Conservation (phyloP, 108 stramenopile genomes). For the Bacterosira constricta region DNA sequence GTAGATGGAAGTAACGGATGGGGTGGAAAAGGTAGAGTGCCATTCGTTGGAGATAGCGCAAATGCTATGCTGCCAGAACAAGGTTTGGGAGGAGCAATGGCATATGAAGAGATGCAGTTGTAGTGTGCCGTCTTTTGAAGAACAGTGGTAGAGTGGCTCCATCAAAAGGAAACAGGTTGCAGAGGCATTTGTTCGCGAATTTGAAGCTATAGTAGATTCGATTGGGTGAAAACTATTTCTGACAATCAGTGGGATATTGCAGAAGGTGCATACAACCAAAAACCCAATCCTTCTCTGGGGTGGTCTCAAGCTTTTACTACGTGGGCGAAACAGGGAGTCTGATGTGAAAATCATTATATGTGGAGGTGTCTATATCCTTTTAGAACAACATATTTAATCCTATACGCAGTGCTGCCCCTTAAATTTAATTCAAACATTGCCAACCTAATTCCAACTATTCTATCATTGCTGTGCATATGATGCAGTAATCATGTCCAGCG, state of each 20-base stretch:
- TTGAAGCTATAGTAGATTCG: slow-evolving; percentile 5
- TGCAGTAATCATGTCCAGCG: too few relatives aligned
- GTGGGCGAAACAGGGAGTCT: slow-evolving; percentile 1
- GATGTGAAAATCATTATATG: too few relatives aligned
- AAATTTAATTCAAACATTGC: too few relatives aligned
- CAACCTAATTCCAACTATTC: too few relatives aligned
- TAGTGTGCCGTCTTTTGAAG: slow-evolving; percentile 25
- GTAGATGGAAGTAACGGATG: slow-evolving; percentile 14
- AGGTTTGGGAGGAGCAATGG: slow-evolving; percentile 38
- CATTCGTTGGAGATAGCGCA: slow-evolving; percentile 46
- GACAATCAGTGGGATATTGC: slow-evolving; percentile 13
- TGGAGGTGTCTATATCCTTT: too few relatives aligned
- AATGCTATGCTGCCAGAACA: slow-evolving; percentile 38
- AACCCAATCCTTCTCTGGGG: not conserved
- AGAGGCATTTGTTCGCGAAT: slow-evolving; percentile 1
- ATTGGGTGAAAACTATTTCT: slow-evolving; percentile 8
- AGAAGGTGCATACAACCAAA: not conserved
- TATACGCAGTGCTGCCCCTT: too few relatives aligned
- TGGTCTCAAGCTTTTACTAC: not conserved
- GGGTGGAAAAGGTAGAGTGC: slow-evolving; percentile 37
- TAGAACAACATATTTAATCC: too few relatives aligned
- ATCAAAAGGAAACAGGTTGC: not conserved
- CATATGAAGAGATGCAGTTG: slow-evolving; percentile 49
- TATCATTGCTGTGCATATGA: too few relatives aligned
- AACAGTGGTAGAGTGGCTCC: not conserved